Conservation (phyloP, 2,329 filamentous ascomycete species). For the Botrytis cinerea region DNA sequence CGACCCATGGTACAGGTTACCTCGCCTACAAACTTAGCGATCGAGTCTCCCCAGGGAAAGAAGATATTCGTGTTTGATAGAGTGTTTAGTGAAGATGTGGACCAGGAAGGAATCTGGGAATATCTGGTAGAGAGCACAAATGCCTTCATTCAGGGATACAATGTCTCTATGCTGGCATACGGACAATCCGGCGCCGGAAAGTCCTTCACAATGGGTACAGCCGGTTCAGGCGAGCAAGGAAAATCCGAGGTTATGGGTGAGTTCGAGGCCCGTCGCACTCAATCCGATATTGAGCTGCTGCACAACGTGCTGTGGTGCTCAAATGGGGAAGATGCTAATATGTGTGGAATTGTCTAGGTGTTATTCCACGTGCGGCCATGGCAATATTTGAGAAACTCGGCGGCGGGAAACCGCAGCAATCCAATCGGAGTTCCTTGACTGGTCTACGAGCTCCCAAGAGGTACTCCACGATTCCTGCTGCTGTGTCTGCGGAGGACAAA, state of each 20-base stretch:
- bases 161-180: conserved; percentile 95
- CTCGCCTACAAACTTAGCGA: conserved; percentile 78
- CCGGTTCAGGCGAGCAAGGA: conserved; percentile 75
- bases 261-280: conserved; percentile 41
- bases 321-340: conserved; percentile 28
- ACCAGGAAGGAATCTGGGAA: conserved; percentile 90
- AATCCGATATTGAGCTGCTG: conserved; percentile 18
- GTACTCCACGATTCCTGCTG: conserved; percentile 59
- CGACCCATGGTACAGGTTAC: conserved; percentile 88
- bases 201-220: conserved; percentile 98
- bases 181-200: conserved; percentile 97
- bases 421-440: conserved; percentile 68
- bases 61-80: conserved; percentile 97
- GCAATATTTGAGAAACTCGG: conserved; percentile 87
- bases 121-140: conserved; percentile 88
- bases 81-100: conserved; percentile 81
- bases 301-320: conserved; percentile 12
- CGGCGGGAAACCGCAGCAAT: conserved; percentile 46
- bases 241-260: conserved; percentile 75
- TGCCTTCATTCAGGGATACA: conserved; percentile 94
- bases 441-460: conserved; percentile 78
- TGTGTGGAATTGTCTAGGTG: conserved; percentile 56
- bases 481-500: conserved; percentile 55
- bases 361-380: conserved; percentile 89
- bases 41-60: conserved; percentile 88